These are phyloP conservation scores for Collybiopsis luxurians DNA, from an alignment of 768 basidiomycete species.

Conservation along the genomic window DNA sequence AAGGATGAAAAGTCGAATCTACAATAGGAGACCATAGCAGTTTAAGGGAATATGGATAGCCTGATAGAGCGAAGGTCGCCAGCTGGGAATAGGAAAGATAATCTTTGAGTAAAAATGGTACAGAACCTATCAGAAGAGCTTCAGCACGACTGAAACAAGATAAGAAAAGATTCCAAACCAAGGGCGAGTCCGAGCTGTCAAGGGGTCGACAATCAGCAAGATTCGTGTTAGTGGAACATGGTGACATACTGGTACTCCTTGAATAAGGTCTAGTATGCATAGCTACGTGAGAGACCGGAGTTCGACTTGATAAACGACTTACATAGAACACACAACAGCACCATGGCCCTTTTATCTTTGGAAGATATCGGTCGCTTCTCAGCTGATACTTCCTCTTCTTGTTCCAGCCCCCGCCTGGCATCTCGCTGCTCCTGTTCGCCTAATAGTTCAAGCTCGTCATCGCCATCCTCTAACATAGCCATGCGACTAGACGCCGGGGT, in stretches of 20 bases:
- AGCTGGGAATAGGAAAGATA: conserved; percentile 97
- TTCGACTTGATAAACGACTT: conserved; percentile 30
- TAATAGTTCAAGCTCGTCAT: conserved; percentile 59
- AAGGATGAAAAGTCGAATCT: conserved; percentile 81
- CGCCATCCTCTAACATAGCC: conserved; percentile 25
- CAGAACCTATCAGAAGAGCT: conserved; percentile 59
- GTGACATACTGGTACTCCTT: conserved; percentile 82
- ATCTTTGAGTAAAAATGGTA: conserved; percentile 94
- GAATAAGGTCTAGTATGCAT: conserved; percentile 58
- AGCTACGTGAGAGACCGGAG: conserved; percentile 10
- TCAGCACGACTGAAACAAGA: conserved; percentile 6
- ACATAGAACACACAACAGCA: conserved; percentile 85
- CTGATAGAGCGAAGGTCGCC: conserved; percentile 88
- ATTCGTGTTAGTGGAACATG: not conserved
- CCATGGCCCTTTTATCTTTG: conserved; percentile 84
- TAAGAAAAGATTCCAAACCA: conserved; percentile 39
- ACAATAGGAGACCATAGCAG: conserved; percentile 97
- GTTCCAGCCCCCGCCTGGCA: conserved; percentile 42
- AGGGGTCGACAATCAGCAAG: not conserved
- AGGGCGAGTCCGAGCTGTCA: conserved; percentile 83
- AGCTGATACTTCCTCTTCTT: conserved; percentile 27
- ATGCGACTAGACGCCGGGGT: conserved; percentile 31
- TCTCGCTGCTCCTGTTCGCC: conserved; percentile 51
- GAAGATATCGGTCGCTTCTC: conserved; percentile 53
- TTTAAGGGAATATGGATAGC: conserved; percentile 96